Conservation (phyloP, 768 basidiomycete species). For the Phaeolepiota aurea region DNA sequence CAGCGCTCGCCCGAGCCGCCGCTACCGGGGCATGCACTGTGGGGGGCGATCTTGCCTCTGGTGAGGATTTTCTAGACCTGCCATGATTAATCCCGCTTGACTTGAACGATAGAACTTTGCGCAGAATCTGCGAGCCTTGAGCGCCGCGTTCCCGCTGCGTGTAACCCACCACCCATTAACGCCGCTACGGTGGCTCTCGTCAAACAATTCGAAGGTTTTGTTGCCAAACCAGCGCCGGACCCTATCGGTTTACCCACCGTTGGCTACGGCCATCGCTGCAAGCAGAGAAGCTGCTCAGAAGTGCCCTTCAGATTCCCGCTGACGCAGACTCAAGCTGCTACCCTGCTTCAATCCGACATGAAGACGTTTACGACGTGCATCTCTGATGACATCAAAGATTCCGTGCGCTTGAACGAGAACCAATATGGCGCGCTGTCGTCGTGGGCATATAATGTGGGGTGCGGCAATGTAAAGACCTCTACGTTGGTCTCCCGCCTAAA, state of each 20-base stretch:
- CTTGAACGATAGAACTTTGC: constrained; percentile 4
- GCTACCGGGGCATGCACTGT: constrained; percentile 4
- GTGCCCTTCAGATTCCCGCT: constrained; percentile 22
- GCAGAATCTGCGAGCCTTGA: constrained; percentile 9
- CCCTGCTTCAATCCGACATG: constrained; percentile 20
- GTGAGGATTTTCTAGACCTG: too few species aligned
- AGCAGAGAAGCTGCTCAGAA: constrained; percentile 8
- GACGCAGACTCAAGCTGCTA: constrained; percentile 14
- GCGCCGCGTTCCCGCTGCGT: constrained; percentile 6
- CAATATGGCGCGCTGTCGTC: constrained; percentile 25
- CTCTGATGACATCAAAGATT: constrained; percentile 16
- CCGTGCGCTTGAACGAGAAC: constrained; percentile 24
- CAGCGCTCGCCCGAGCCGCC: not conserved
- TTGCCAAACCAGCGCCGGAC: constrained; percentile 19
- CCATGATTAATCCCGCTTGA: too few species aligned
- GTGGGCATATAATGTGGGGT: constrained; percentile 25
- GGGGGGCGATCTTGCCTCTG: constrained; percentile 1
- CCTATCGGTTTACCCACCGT: constrained; percentile 25
- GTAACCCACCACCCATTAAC: constrained; percentile 14
- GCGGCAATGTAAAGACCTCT: constrained; percentile 17
- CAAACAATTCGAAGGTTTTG: constrained; percentile 23
- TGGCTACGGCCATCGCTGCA: constrained; percentile 24
- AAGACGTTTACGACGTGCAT: constrained; percentile 20
- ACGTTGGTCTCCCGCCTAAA: constrained; percentile 24
- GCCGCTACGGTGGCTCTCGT: constrained; percentile 18